Base-by-base conservation (phyloP, 2,329 filamentous ascomycete genomes). In the Fusarium sororula region DNA sequence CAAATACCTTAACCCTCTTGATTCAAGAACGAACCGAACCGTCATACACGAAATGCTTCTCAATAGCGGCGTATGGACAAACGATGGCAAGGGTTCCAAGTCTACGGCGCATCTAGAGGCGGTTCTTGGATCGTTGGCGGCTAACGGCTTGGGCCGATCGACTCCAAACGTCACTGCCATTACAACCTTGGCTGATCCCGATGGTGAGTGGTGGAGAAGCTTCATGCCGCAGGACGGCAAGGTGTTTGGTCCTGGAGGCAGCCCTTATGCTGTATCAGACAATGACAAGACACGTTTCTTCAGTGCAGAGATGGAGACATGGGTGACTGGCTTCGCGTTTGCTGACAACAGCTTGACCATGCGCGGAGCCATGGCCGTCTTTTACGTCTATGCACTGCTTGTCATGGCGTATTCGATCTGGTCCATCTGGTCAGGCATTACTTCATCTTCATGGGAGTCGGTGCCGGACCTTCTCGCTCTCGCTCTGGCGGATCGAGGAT, bases 21-120 rank as follows among this genome's bases (percentile, higher is more conserved):
- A 75, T 20, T 17, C 14, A 1, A 42, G 57, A 35, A 56, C 62
- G 0, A 76, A 73, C 2, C 55, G 60, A 14, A 74, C 57, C 0
- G 32, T 76, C 3, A 63, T 76, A 5, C 68, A 76, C 9, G 74
- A 76, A 8, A 72, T 76, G 65, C 51, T 76, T 7, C 56, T 76
- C 10, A 75, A 63, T 3, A 73, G 71, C 1, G 71, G 69, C 9
- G 45, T 76, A 10, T 76, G 74, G 74, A 61, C 60, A 24, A 35
- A 53, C 0, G 32, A 70, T 4, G 62, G 61, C 6, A 53, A 64
- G 18, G 74, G 71, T 2, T 73, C 64, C 24, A 66, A 48, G 7
- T 73, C 71, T 3, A 39, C 59, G 1, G 63, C 50, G 14, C 65
- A 76, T 24, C 17, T 76, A 6, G 74, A 76, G 61, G 66, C 68